Base-by-base conservation (phyloP, 768 basidiomycete species). In the Lactarius evosmus region DNA sequence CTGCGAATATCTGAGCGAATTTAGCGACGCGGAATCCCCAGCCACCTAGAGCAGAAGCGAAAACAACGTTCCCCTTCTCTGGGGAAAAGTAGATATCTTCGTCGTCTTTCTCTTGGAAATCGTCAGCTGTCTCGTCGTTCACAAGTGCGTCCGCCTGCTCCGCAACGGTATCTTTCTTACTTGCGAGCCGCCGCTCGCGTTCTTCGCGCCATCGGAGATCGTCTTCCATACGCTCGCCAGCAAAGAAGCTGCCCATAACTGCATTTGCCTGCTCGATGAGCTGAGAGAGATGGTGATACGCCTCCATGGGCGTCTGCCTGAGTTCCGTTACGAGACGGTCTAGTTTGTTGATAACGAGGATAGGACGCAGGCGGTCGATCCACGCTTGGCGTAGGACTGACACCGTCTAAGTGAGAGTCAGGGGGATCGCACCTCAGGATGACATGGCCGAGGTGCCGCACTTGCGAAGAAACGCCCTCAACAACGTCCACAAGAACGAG, bases 401-500 rank as follows among this genome's bases (percentile, higher is more conserved):
- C 66, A 98, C 91, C 0, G 97, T 98, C 94, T 98, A 70, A 58
- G 51, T 49, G 64, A 30, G 30, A 50, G 56, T 32, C 41, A 57
- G 27, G 57, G 61, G 34, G 22, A 17, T 41, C 7, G n/a, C 16
- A 30, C 38, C 27, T 41, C 34, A 8, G 32, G 29, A 56, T 41
- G 36, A 46, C 33, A 19, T 36, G 51, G 27, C 44, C 40, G 27
- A 33, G 12, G 30, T n/a, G 7, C 73, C 84, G 70, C 69, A 89
- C 95, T 80, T 98, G 97, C 1, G 96, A 98, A 74, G 95, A 98
- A 25, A 99, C 97, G 14, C 97, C 97, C 77, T 98, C 97, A 1
- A 98, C 93, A 2, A 92, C 94, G 73, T 99, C 97, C 1, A 99
- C 94, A 6, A 99, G 78, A 44, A 99, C 91, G 7, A 99, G 81